Evolutionary conservation across 2,329 filamentous ascomycete genomes (phyloP), one percentile per base, ranked within the genome.

Genomic region (Alternaria sp.): DNA sequence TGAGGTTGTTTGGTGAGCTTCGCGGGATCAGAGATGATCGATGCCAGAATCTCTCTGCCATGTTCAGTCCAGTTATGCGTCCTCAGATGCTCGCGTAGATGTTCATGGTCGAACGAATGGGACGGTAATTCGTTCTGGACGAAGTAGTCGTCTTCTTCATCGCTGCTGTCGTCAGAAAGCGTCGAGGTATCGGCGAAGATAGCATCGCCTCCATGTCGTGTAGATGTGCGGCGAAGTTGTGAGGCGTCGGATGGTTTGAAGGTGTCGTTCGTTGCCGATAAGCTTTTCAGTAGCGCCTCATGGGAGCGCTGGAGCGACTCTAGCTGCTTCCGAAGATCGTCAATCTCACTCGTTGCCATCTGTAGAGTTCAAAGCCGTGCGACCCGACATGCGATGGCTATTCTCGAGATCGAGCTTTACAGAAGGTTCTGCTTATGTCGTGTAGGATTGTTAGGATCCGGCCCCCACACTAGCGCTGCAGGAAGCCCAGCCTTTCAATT

Each of bases 21-120:
- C 7, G 60, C 73, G 77, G 76, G 73, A 66, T 85, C 83, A 1
- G 79, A 76, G 52, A 85, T 81, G 10, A 84, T 69, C 15, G 74
- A 69, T n/a, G 79, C 74, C 19, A 85, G 66, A 19, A 85, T 79
- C 36, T 76, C 76, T 57, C 76, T 72, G 15, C 81, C 80, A 65
- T 80, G 75, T 45, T 81, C 73, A 49, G 79, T 78, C 79, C 83
- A 85, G 19, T 75, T 63, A 62, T 84, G 80, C 15, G 67, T 79
- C 63, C 77, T 81, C 44, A 85, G 66, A 68, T 86, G 83, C 8
- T 81, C 72, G 19, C 82, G 77, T 17, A 86, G 67, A 65, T 81
- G 77, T 57, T 83, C 82, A 54, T 83, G 79, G 46, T 82, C 77
- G 63, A 81, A 82, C 5, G 71, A 77, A 44, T 80, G 78, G 0